These are phyloP conservation scores for Oryza australiensis DNA, from an alignment of 176 grass and related monocot species.

Conservation along the genomic window DNA sequence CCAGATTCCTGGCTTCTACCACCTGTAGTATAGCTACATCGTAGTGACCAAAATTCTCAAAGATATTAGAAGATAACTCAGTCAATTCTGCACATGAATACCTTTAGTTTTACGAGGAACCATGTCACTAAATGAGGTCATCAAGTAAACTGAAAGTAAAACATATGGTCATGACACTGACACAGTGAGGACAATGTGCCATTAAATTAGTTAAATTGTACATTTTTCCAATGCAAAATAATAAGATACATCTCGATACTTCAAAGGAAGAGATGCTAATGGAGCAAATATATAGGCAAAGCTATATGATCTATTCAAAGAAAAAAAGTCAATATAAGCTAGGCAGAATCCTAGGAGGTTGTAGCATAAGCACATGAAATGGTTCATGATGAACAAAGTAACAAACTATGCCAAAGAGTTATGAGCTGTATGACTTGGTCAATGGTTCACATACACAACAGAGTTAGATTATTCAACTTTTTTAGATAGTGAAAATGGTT, in stretches of 20 bases:
- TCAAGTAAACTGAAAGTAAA: slow-evolving; percentile 6
- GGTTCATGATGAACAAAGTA: background rate
- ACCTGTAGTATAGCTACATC: slow-evolving; percentile 56
- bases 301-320: background rate
- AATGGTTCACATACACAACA: slow-evolving; percentile 8
- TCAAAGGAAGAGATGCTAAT: background rate
- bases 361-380: background rate
- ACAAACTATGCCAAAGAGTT: background rate
- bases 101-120: slow-evolving; percentile 1
- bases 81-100: slow-evolving; percentile 8
- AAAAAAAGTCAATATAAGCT: slow-evolving; percentile 13
- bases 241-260: background rate
- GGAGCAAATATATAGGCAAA: background rate
- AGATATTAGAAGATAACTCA: background rate
- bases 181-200: background rate
- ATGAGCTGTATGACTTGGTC: background rate
- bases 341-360: background rate
- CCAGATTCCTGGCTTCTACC: slow-evolving; percentile 48
- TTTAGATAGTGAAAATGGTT: no score
- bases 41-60: slow-evolving; percentile 10
- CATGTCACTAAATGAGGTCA: background rate
- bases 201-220: background rate
- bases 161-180: background rate
- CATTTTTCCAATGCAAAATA: background rate
- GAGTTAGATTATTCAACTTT: no score